phyloP scores from a whole-genome alignment of 2,329 filamentous ascomycete species.

The Taxawa tesnikishii region DNA sequence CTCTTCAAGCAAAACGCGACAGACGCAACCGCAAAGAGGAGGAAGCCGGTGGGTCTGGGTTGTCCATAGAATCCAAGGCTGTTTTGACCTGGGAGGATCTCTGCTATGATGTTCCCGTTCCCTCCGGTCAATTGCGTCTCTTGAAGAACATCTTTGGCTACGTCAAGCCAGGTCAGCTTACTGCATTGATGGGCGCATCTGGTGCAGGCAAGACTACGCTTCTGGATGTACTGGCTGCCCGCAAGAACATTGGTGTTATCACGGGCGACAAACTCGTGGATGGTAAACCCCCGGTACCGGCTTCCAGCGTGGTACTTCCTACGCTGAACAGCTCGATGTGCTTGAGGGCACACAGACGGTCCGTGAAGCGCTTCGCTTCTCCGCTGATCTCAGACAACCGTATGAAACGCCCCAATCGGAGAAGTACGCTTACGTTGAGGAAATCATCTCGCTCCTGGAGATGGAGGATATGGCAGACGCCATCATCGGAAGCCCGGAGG shows the following conservation, averaged over 20 bases:
- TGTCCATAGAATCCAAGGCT: slow-evolving; percentile 42
- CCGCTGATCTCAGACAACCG: slow-evolving; percentile 50
- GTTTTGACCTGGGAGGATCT: slow-evolving; percentile 42
- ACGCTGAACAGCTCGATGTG: slow-evolving; percentile 54
- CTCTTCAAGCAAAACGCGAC: slow-evolving; percentile 47
- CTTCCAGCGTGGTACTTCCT: slow-evolving; percentile 53
- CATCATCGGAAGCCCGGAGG: slow-evolving; percentile 49
- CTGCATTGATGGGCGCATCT: slow-evolving; percentile 40
- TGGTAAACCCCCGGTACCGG: slow-evolving; percentile 39
- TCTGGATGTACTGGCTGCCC: slow-evolving; percentile 59
- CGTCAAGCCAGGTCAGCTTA: slow-evolving; percentile 36
- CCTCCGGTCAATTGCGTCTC: slow-evolving; percentile 30
- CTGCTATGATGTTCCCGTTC: slow-evolving; percentile 36
- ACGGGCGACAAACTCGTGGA: slow-evolving; percentile 51
- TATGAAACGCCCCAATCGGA: slow-evolving; percentile 44
- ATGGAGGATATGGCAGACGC: slow-evolving; percentile 57
- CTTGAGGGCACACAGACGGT: slow-evolving; percentile 52
- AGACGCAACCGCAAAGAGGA: slow-evolving; percentile 31
- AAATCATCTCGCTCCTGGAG: slow-evolving; percentile 53
- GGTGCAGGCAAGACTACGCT: slow-evolving; percentile 80
- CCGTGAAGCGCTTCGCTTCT: slow-evolving; percentile 54
- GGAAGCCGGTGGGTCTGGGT: slow-evolving; percentile 27
- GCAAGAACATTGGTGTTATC: slow-evolving; percentile 55
- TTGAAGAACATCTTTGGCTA: slow-evolving; percentile 36
- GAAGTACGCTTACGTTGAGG: slow-evolving; percentile 52